Conservation (phyloP, 345 rosid genomes). For the Boechera retrofracta region DNA sequence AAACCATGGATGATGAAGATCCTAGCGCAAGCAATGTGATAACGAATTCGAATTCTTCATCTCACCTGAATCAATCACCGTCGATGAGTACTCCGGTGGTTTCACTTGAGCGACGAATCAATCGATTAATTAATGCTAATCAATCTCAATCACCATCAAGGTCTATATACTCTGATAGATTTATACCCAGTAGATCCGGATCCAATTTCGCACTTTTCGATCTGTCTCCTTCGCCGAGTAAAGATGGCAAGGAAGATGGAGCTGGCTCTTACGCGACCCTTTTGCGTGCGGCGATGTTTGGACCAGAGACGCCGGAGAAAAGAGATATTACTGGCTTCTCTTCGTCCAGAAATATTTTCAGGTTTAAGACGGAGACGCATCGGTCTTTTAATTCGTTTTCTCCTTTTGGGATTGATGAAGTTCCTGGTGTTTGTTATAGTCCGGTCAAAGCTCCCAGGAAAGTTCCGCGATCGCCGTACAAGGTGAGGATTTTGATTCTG, state of each 20-base stretch:
- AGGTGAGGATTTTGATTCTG: constrained; percentile 52
- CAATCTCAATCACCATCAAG: constrained; percentile 72
- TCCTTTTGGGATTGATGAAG: constrained; percentile 67
- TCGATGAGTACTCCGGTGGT: constrained; percentile 50
- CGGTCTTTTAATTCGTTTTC: constrained; percentile 66
- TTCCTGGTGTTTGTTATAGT: constrained; percentile 63
- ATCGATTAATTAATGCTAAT: constrained; percentile 73
- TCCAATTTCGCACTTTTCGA: constrained; percentile 88
- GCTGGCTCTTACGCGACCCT: constrained; percentile 75
- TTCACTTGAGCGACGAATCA: constrained; percentile 57
- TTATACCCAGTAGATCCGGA: constrained; percentile 92
- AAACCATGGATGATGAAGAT: constrained; percentile 49
- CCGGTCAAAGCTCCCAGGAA: constrained; percentile 87
- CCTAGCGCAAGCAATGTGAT: constrained; percentile 42
- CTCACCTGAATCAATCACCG: constrained; percentile 56
- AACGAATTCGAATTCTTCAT: constrained; percentile 37
- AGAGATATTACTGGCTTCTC: constrained; percentile 52
- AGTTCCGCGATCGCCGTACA: constrained; percentile 91
- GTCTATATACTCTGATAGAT: constrained; percentile 83
- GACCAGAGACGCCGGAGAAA: constrained; percentile 82
- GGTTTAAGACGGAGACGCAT: constrained; percentile 84
- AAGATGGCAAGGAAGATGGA: constrained; percentile 71
- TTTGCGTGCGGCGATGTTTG: constrained; percentile 77
- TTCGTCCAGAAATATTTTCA: constrained; percentile 68
- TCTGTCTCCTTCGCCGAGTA: constrained; percentile 53